Conservation (phyloP, 768 basidiomycete species). For the Podaxis mareebaensis region DNA sequence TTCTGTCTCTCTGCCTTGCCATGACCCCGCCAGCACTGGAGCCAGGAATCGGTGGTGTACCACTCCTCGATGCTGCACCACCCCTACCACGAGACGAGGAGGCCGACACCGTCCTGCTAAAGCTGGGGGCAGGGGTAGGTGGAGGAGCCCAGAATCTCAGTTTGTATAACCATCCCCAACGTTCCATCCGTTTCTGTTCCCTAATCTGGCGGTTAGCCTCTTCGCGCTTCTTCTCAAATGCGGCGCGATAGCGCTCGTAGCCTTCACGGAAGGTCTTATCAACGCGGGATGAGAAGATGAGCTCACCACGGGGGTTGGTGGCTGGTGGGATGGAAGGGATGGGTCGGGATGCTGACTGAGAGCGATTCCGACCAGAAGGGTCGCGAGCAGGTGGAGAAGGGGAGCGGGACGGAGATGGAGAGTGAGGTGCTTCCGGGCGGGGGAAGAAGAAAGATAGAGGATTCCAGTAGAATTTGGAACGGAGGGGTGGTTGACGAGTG, state of each 20-base stretch:
- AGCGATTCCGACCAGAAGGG: conserved; percentile 34
- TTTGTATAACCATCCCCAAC: conserved; percentile 31
- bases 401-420: conserved; percentile 32
- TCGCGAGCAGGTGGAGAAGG: conserved; percentile 38
- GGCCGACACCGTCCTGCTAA: conserved; percentile 27
- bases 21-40: conserved; percentile 22
- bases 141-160: conserved; percentile 25
- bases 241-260: conserved; percentile 88
- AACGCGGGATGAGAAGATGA: conserved; percentile 92
- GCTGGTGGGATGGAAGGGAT: conserved; percentile 88
- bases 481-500: conserved; percentile 77
- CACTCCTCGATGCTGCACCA: conserved; percentile 32
- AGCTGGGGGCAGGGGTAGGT: background rate
- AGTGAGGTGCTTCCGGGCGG: conserved; percentile 32
- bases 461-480: conserved; percentile 57
- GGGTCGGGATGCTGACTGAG: conserved; percentile 44
- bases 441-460: conserved; percentile 62
- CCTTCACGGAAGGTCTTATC: conserved; percentile 81
- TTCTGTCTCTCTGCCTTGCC: conserved; percentile 31
- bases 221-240: conserved; percentile 79
- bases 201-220: conserved; percentile 48
- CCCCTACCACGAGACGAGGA: conserved; percentile 26
- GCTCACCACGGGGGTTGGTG: conserved; percentile 89
- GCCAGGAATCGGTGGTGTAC: conserved; percentile 32
- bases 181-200: conserved; percentile 27